Evolutionary conservation across 2,329 filamentous ascomycete genomes (phyloP).

Genomic region (Cyclaneusma minus): DNA sequence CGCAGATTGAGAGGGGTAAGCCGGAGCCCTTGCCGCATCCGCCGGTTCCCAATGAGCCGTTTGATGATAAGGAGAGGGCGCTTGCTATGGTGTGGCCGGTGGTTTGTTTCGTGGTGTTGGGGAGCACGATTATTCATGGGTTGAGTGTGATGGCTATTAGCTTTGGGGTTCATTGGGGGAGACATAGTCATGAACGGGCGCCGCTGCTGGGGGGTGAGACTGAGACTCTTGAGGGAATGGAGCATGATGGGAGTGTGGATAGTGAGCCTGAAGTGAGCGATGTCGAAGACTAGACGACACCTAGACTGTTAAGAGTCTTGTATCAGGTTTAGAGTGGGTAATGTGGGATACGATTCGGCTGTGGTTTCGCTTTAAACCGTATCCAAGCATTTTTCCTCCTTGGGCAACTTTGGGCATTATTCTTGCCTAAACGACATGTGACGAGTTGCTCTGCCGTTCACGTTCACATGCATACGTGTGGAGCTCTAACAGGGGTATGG

Average conservation of each 20-base stretch:
- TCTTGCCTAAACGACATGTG: too few relatives aligned
- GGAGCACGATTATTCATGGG: conserved; percentile 36
- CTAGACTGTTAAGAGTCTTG: too few relatives aligned
- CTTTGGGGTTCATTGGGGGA: conserved; percentile 28
- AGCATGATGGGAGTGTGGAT: conserved; percentile 24
- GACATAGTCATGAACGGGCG: conserved; percentile 28
- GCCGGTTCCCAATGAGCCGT: conserved; percentile 19
- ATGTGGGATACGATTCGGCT: too few relatives aligned
- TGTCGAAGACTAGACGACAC: conserved; percentile 8
- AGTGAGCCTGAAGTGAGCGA: conserved; percentile 18
- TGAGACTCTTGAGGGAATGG: conserved; percentile 32
- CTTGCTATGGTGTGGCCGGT: conserved; percentile 35
- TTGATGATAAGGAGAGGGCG: conserved; percentile 19
- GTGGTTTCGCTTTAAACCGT: too few relatives aligned
- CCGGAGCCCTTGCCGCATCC: conserved; percentile 28
- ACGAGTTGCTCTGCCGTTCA: too few relatives aligned
- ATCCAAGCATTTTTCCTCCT: too few relatives aligned
- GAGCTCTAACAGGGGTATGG: too few relatives aligned
- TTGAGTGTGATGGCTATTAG: conserved; percentile 34
- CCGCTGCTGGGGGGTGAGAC: conserved; percentile 32
- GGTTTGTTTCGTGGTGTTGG: conserved; percentile 36
- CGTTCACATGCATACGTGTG: too few relatives aligned
- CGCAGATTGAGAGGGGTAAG: conserved; percentile 31
- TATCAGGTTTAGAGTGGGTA: too few relatives aligned
- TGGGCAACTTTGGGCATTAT: too few relatives aligned